These are phyloP conservation scores for Phytophthora cryptogea DNA, from an alignment of 352 stramenopile genomes.

Conservation along the genomic window DNA sequence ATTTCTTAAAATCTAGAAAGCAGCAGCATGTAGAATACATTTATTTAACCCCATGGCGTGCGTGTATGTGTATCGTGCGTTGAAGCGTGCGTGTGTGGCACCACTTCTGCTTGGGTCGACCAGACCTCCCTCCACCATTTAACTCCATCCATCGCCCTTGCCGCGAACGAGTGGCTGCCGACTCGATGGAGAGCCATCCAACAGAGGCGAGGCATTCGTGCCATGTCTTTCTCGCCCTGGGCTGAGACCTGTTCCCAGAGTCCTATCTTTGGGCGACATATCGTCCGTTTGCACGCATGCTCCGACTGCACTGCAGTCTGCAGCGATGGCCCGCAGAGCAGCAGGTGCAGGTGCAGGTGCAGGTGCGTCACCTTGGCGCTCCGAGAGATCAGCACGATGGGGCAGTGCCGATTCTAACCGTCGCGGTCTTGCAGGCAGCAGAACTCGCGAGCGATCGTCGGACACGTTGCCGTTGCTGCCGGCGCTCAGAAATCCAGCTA, in stretches of 20 bases:
- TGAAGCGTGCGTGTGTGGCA: neutral
- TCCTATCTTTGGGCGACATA: constrained; percentile 32
- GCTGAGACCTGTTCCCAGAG: neutral
- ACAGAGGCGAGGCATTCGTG: neutral
- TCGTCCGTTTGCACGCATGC: constrained; percentile 20
- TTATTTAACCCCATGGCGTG: constrained; percentile 15
- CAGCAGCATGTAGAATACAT: constrained; percentile 28
- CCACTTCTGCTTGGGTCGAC: constrained; percentile 3
- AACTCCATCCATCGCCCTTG: neutral
- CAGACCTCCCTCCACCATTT: too few species aligned
- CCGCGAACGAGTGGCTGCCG: constrained; percentile 3
- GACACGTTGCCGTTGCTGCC: constrained; percentile 21
- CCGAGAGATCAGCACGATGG: constrained; percentile 27
- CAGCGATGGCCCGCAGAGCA: constrained; percentile 18
- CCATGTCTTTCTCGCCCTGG: constrained; percentile 25
- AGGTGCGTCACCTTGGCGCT: constrained; percentile 4
- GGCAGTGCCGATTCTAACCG: constrained; percentile 20
- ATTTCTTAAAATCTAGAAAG: constrained; percentile 28
- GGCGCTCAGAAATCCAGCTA: constrained; percentile 15
- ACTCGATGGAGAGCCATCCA: neutral
- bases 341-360: too few species aligned
- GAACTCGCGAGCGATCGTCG: constrained; percentile 1
- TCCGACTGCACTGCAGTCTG: neutral
- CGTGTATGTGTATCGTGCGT: constrained; percentile 8
- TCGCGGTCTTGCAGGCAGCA: constrained; percentile 9